Conservation (phyloP, 768 basidiomycete genomes). For the Suillus variegatus region DNA sequence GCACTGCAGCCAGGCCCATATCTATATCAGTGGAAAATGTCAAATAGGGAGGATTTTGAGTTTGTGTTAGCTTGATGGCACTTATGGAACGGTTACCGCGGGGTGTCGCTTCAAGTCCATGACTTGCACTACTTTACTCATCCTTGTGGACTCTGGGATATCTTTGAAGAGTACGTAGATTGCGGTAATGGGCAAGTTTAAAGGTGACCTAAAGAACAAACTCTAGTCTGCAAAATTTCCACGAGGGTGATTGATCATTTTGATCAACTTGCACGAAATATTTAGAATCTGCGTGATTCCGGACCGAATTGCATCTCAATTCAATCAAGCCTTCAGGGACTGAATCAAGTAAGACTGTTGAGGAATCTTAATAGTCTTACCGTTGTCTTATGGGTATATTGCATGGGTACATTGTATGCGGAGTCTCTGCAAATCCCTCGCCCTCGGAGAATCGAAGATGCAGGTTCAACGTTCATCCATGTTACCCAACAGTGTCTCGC, state of each 20-base stretch:
- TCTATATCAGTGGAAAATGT: background rate
- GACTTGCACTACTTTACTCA: background rate
- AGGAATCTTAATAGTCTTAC: background rate
- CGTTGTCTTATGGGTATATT: background rate
- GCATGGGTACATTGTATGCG: background rate
- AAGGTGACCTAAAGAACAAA: background rate
- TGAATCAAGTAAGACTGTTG: background rate
- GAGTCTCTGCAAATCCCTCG: background rate
- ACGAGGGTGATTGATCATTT: background rate
- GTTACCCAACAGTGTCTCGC: background rate
- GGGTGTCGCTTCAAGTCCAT: background rate
- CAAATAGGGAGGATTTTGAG: background rate
- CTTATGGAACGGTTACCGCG: background rate
- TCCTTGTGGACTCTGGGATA: background rate
- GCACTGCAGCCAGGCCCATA: background rate
- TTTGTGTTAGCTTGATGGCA: background rate
- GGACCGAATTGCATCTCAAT: background rate
- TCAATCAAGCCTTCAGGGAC: background rate
- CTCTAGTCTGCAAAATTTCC: background rate
- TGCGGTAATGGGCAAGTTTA: background rate
- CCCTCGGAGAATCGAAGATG: background rate
- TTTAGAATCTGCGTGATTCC: background rate
- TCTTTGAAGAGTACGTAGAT: background rate
- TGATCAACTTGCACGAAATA: background rate
- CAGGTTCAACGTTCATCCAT: background rate